Conservation (phyloP, 164 flowering plant species). For the Tinospora cordifolia region DNA sequence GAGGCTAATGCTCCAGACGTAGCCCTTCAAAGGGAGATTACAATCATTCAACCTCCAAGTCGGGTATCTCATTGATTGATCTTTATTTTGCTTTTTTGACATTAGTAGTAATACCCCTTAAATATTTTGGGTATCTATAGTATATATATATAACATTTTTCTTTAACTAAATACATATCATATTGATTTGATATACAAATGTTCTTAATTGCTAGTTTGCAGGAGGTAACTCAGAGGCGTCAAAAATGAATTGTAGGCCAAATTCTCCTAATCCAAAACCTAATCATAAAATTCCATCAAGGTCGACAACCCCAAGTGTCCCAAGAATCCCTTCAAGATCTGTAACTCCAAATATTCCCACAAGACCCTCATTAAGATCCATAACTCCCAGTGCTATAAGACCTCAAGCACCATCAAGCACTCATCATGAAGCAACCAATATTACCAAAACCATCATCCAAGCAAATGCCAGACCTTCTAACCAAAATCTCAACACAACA, state of each 20-base stretch:
- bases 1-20: conserved; percentile 38
- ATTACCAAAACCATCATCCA: not conserved
- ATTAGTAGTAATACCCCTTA: too few species aligned
- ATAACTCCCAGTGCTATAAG: not conserved
- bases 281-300: conserved; percentile 11
- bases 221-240: conserved; percentile 21
- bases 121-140: too few species aligned
- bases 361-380: not conserved
- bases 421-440: not conserved
- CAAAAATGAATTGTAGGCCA: conserved; percentile 12
- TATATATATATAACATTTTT: too few species aligned
- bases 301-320: conserved; percentile 27
- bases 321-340: conserved; percentile 10
- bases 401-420: not conserved
- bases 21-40: conserved; percentile 37
- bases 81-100: too few species aligned
- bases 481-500: not conserved
- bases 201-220: conserved; percentile 21
- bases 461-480: not conserved
- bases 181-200: too few species aligned
- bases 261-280: conserved; percentile 23
- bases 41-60: conserved; percentile 38
- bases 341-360: not conserved
- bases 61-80: conserved; percentile 22
- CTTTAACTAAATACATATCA: too few species aligned